Percentiles rank a stretch among this genome's conserved stretches.
Conservation (phyloP, 140 eudicot genomes). For the Oenanthe javanica region DNA sequence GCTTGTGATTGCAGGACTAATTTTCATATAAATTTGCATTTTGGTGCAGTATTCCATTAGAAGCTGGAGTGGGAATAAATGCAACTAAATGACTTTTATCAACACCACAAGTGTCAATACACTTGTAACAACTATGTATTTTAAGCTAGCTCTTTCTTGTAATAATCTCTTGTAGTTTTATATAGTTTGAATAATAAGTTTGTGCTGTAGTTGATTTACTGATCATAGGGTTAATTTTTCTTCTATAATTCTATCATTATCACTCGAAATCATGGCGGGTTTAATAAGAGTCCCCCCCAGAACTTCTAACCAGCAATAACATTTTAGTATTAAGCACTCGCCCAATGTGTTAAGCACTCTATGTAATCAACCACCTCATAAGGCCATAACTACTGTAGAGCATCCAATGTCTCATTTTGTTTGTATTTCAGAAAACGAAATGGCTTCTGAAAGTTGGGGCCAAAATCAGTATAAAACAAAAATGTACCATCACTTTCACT, state of each 20-base stretch:
- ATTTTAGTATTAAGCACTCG: background rate
- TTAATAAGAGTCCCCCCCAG: too few relatives aligned
- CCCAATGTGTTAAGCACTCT: too few relatives aligned
- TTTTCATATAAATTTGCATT: constrained; percentile 5
- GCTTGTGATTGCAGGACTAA: constrained; percentile 10
- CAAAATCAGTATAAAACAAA: background rate
- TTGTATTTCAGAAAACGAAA: background rate
- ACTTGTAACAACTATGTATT: background rate
- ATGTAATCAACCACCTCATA: too few relatives aligned
- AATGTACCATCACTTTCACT: background rate
- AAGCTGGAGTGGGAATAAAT: background rate
- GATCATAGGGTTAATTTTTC: too few relatives aligned
- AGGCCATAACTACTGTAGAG: background rate
- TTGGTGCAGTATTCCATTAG: constrained; percentile 22
- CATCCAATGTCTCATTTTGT: constrained; percentile 7
- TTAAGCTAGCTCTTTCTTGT: background rate
- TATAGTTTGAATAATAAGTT: background rate
- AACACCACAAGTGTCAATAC: background rate
- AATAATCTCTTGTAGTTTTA: background rate
- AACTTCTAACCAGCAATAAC: background rate
- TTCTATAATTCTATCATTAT: background rate
- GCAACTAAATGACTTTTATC: background rate
- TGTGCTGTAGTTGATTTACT: background rate
- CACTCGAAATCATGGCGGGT: background rate
- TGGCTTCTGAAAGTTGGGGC: background rate